Evolutionary conservation across 805 yeast species (phyloP).

Genomic region (Dipodascus albidus): DNA sequence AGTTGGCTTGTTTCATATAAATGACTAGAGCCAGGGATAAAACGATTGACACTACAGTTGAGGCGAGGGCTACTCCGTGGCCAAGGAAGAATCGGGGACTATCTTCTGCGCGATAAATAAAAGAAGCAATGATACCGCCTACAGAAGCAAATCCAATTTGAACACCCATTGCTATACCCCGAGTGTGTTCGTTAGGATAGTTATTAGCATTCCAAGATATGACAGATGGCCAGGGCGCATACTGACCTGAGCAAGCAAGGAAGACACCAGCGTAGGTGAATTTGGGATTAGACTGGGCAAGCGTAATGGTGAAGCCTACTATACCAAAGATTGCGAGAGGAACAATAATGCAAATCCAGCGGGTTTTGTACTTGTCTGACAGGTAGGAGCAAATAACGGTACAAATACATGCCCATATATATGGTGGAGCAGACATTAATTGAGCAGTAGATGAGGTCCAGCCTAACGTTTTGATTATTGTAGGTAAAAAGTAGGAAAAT

Average conservation of each 20-base stretch:
- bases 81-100: conserved; percentile 31
- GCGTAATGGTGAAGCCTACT: conserved; percentile 31
- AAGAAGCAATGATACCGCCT: conserved; percentile 36
- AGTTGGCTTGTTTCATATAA: conserved; percentile 5
- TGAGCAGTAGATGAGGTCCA: conserved; percentile 43
- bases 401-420: conserved; percentile 25
- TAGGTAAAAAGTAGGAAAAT: conserved; percentile 48
- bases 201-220: conserved; percentile 51
- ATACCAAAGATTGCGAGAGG: conserved; percentile 18
- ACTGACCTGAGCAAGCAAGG: conserved; percentile 40
- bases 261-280: conserved; percentile 50
- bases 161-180: conserved; percentile 42
- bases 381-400: conserved; percentile 13
- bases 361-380: conserved; percentile 24
- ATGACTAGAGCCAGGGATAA: conserved; percentile 3
- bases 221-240: conserved; percentile 45
- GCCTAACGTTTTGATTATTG: conserved; percentile 42
- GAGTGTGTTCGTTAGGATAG: conserved; percentile 45
- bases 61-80: conserved; percentile 15
- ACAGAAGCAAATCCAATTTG: conserved; percentile 49
- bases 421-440: conserved; percentile 36
- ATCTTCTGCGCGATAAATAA: conserved; percentile 26
- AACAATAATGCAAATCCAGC: conserved; percentile 19
- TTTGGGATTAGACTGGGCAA: conserved; percentile 34
- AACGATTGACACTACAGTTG: conserved; percentile 3